Evolutionary conservation across 1,139 yeast genomes (phyloP), one percentile per base, ranked within the genome.

Genomic region (Diutina ranongensis): DNA sequence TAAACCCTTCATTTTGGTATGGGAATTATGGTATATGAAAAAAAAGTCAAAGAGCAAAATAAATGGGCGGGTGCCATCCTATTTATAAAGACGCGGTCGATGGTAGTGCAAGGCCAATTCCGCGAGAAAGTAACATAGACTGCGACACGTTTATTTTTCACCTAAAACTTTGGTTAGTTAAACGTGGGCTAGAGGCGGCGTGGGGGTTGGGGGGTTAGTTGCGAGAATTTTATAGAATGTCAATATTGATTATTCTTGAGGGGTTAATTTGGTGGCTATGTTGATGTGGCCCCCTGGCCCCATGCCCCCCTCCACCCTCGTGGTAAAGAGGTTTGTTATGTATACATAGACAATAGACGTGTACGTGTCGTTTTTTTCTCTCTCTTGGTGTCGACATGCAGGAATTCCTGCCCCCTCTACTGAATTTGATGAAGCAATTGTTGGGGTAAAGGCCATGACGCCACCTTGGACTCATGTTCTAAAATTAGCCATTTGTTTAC

Each of bases 1-100:
- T 68, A 92, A 80, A 64, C 97, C 98, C 76, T 92, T 92, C 98
- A 92, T 92, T 59, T 45, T 67, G 10, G n/a, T 28, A 15, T 16
- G 36, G 9, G 20, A 15, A 3, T n/a, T 16, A 21, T 34, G 20
- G n/a, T n/a, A n/a, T 15, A 15, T 12, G 20, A 15, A 18, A 34
- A 34, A 34, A 34, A 18, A 34, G 7, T 32, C 28, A 25, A 25
- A 10, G 28, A 25, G 28, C 28, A 25, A 25, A 25, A 5, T 10
- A 10, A 25, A n/a, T n/a, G n/a, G 28, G 28, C 13, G 34, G 13
- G 5, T 12, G 15, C 13, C 15, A 12, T 4, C 13, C 34, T 31
- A 31, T 31, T 31, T 31, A 31, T 31, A 31, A 31, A 31, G 34
- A 31, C 34, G 34, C 34, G 34, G 34, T 31, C 5, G 5, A 10